Conservation (phyloP, 257 asterid genomes). For the Salvia miltiorrhiza region DNA sequence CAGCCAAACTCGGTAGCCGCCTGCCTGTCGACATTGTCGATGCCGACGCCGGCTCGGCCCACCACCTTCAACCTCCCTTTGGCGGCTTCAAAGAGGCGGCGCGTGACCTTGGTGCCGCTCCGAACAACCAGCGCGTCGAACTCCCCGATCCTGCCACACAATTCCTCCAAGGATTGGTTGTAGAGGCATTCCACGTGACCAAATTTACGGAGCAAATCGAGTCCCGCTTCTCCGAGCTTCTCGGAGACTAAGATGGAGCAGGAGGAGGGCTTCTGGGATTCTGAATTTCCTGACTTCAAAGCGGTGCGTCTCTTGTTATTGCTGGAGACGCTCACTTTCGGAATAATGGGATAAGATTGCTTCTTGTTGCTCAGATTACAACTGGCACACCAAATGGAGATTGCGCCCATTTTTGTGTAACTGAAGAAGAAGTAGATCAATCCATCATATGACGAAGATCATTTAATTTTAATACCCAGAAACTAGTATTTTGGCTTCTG, state of each 20-base stretch:
- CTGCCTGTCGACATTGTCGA: slow-evolving; percentile 87
- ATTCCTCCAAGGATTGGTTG: slow-evolving; percentile 51
- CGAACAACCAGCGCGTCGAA: slow-evolving; percentile 81
- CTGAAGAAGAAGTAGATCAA: not conserved
- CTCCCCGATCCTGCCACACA: slow-evolving; percentile 55
- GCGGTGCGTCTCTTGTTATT: slow-evolving; percentile 19
- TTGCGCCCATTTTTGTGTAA: slow-evolving; percentile 17
- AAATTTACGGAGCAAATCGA: slow-evolving; percentile 45
- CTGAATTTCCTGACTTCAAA: slow-evolving; percentile 9
- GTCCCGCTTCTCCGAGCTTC: slow-evolving; percentile 78
- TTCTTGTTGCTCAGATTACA: slow-evolving; percentile 5
- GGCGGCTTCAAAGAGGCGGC: slow-evolving; percentile 74
- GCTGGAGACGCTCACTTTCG: slow-evolving; percentile 23
- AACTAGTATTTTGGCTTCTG: not conserved
- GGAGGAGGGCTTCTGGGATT: slow-evolving; percentile 38
- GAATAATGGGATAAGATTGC: slow-evolving; percentile 6
- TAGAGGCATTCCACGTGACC: slow-evolving; percentile 59
- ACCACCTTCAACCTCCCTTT: slow-evolving; percentile 77
- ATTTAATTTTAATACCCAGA: not conserved
- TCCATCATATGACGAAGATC: not conserved
- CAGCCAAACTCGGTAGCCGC: slow-evolving; percentile 90
- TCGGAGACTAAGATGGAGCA: slow-evolving; percentile 81
- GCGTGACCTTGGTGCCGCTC: slow-evolving; percentile 87
- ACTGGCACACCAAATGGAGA: slow-evolving; percentile 24
- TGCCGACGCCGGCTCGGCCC: slow-evolving; percentile 90